These are phyloP conservation scores for Spiraea crenata DNA, from an alignment of 331 rosid species.

Conservation along the genomic window DNA sequence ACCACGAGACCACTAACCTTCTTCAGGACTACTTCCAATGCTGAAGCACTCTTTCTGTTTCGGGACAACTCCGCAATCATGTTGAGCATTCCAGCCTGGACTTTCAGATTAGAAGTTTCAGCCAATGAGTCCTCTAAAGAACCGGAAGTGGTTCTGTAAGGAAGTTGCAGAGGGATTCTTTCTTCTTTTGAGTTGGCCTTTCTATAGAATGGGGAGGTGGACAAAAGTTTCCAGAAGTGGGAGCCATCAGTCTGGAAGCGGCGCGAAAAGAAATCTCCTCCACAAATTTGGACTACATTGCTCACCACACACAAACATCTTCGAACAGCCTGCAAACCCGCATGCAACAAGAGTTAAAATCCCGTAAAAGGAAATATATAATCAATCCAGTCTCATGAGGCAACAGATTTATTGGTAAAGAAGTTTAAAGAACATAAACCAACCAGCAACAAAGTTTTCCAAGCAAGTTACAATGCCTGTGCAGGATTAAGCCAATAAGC, in stretches of 20 bases:
- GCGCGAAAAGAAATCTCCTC: slow-evolving; percentile 88
- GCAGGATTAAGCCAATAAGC: neutral
- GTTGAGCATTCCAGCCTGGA: slow-evolving; percentile 78
- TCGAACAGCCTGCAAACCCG: slow-evolving; percentile 52
- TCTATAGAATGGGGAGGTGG: slow-evolving; percentile 66
- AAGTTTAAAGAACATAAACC: neutral
- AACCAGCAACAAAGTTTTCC: too few relatives aligned
- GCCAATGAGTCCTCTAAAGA: slow-evolving; percentile 59
- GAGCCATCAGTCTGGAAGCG: slow-evolving; percentile 73
- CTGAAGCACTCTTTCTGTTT: slow-evolving; percentile 55
- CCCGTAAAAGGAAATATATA: neutral
- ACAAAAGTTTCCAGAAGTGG: slow-evolving; percentile 84
- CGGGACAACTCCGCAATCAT: slow-evolving; percentile 76
- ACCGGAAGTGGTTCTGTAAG: slow-evolving; percentile 57
- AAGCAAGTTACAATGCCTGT: neutral
- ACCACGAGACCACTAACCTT: slow-evolving; percentile 72
- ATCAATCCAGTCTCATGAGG: neutral
- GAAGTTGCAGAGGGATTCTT: slow-evolving; percentile 65
- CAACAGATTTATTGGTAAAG: neutral
- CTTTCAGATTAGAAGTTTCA: slow-evolving; percentile 75
- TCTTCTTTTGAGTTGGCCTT: slow-evolving; percentile 51
- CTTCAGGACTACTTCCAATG: slow-evolving; percentile 70
- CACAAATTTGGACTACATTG: slow-evolving; percentile 59
- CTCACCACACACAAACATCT: slow-evolving; percentile 62
- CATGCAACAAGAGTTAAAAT: neutral